Base-by-base conservation (phyloP, 2,329 filamentous ascomycete genomes). In the Fusarium pseudocircinatum region DNA sequence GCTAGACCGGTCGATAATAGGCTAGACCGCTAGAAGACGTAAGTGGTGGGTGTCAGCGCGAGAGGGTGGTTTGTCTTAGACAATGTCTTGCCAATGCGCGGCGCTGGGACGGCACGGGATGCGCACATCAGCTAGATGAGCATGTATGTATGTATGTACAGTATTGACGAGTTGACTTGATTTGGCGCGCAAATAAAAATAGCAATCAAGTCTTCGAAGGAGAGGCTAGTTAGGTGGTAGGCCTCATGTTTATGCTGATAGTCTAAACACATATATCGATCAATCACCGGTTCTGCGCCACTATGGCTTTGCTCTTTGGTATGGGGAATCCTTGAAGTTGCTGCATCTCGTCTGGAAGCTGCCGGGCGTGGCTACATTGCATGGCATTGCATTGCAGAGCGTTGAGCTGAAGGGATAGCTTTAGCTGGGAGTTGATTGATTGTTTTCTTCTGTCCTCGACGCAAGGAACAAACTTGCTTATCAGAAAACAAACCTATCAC, bases 81-180 rank as follows among this genome's bases (percentile, higher is more conserved):
- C 74, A 76, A 50, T 75, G 72, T 73, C 72, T 74, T 61, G 69
- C 59, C 59, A 54, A 61, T 69, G 69, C 65, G 72, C 72, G 72
- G 72, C 72, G 72, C 58, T 69, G 68, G 69, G 64, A 53, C 65
- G 62, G 69, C 72, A 74, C 72, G 72, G 72, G 72, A 74, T 67
- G 63, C 50, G 46, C 46, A 54, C 46, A 60, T 40, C 26, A 60
- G 30, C 32, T 49, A 58, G 40, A n/a, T 22, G 32, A 50, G 26
- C 24, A n/a, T n/a, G 36, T 42, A 39, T 20, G 13, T 24, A 46
- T 14, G 18, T 24, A 46, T 8, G 13, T 47, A 26, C 53, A 20
- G 36, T 40, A 28, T 30, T n/a, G 26, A 24, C 32, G 28, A 42
- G n/a, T 32, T 28, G 39, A 43, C 20, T 53, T 54, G 42, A 44